A percentile compares a stretch with the other conserved stretches of the same genome.
Evolutionary conservation across 257 asterid species (phyloP).

Genomic region (Asclepias syriaca): DNA sequence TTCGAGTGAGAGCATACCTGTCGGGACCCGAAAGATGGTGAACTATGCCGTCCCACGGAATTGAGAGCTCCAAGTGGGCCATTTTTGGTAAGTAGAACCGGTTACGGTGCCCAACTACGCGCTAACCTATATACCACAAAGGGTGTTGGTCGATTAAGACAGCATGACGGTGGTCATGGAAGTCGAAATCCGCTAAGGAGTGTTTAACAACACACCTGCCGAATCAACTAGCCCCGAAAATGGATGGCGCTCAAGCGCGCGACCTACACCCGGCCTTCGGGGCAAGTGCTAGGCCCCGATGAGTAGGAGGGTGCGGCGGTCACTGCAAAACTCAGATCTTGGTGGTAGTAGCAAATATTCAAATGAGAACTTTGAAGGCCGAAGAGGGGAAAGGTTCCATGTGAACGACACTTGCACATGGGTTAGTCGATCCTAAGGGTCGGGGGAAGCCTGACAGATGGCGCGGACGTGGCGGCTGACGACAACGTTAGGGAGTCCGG

Average conservation of each 20-base stretch:
- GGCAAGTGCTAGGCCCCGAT: neutral
- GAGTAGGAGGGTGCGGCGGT: neutral
- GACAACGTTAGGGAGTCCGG: slow-evolving; percentile 18
- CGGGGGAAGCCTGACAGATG: no score
- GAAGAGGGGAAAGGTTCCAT: no score
- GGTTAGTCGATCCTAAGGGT: no score
- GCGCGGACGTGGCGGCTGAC: neutral
- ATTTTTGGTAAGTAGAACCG: slow-evolving; percentile 9
- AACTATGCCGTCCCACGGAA: neutral
- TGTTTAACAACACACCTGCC: neutral
- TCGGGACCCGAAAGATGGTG: no score
- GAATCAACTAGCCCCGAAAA: neutral
- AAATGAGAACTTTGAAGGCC: no score
- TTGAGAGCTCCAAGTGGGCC: slow-evolving; percentile 10
- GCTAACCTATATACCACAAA: slow-evolving; percentile 3
- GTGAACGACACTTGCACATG: neutral
- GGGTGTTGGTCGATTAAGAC: neutral
- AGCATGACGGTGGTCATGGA: no score
- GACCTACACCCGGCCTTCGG: neutral
- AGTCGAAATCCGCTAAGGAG: neutral
- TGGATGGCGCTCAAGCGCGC: neutral
- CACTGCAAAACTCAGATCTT: neutral
- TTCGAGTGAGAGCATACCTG: no score
- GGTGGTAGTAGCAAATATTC: no score
- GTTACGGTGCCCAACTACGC: slow-evolving; percentile 2